phyloP scores from a whole-genome alignment of 2,329 filamentous ascomycete genomes.

The Leptographium flavum region DNA sequence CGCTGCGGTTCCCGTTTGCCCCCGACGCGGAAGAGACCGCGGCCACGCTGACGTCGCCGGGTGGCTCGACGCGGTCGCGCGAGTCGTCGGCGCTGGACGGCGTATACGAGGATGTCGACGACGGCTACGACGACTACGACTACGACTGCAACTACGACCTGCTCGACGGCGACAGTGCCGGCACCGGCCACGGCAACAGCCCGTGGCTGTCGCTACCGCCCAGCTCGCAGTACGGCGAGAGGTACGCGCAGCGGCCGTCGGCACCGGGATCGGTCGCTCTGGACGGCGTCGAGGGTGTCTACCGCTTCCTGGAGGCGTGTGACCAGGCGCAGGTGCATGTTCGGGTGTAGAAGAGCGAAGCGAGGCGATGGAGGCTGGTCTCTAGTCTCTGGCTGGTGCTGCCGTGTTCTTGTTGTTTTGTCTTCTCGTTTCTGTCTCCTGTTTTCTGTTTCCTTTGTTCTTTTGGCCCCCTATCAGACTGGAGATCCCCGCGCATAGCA shows the following conservation, averaged over 20 bases:
- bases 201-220: slow-evolving; percentile 32
- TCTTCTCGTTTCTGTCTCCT: neutral
- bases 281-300: slow-evolving; percentile 42
- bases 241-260: slow-evolving; percentile 36
- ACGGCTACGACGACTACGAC: slow-evolving; percentile 11
- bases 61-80: slow-evolving; percentile 30
- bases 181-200: too few species aligned
- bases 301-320: slow-evolving; percentile 44
- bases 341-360: neutral
- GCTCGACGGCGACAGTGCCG: too few species aligned
- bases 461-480: neutral
- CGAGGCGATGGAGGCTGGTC: too few species aligned
- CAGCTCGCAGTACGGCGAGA: slow-evolving; percentile 22
- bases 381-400: neutral
- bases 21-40: slow-evolving; percentile 28
- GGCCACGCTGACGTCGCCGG: slow-evolving; percentile 26
- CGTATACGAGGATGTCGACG: slow-evolving; percentile 11
- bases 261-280: slow-evolving; percentile 30
- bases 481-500: neutral
- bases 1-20: slow-evolving; percentile 76
- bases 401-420: neutral
- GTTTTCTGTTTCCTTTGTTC: neutral
- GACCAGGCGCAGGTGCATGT: slow-evolving; percentile 21
- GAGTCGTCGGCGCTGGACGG: slow-evolving; percentile 19
- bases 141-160: slow-evolving; percentile 15